Evolutionary conservation across 2,329 filamentous ascomycete species (phyloP).

Genomic region (Botrytis cinerea): DNA sequence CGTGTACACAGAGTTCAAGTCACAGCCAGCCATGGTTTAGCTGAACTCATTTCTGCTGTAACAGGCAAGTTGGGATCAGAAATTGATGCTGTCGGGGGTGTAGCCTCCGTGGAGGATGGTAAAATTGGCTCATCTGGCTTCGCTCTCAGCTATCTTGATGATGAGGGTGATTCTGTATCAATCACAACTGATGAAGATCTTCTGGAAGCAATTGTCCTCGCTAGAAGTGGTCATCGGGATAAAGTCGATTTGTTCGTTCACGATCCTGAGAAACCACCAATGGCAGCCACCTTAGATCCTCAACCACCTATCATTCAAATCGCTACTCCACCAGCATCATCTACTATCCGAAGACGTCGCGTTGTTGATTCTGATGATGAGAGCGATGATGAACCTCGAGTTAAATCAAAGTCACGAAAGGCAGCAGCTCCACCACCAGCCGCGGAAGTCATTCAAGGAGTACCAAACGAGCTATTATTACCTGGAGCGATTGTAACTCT

Average conservation of each 20-base stretch:
- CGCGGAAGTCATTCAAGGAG: slow-evolving; percentile 79
- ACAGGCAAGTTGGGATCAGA: slow-evolving; percentile 83
- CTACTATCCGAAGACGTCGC: slow-evolving; percentile 54
- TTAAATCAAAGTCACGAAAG: slow-evolving; percentile 42
- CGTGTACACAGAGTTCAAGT: slow-evolving; percentile 92
- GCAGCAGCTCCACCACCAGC: slow-evolving; percentile 42
- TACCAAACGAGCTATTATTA: slow-evolving; percentile 90
- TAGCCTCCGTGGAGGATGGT: slow-evolving; percentile 75
- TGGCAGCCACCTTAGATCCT: slow-evolving; percentile 64
- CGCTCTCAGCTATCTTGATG: slow-evolving; percentile 92
- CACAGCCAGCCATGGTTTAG: slow-evolving; percentile 75
- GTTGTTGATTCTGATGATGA: slow-evolving; percentile 52
- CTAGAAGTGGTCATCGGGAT: slow-evolving; percentile 74
- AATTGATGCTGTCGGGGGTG: slow-evolving; percentile 79
- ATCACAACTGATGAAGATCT: slow-evolving; percentile 96
- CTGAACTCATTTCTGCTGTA: slow-evolving; percentile 74
- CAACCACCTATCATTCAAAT: slow-evolving; percentile 55
- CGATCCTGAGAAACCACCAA: slow-evolving; percentile 84
- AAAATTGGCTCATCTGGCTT: slow-evolving; percentile 77
- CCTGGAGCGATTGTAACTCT: slow-evolving; percentile 95
- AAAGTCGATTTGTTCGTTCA: slow-evolving; percentile 98
- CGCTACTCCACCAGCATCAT: slow-evolving; percentile 50
- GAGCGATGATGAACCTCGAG: slow-evolving; percentile 51
- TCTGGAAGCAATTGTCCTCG: slow-evolving; percentile 82
- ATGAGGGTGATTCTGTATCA: slow-evolving; percentile 94